Conservation (phyloP, 202 grass and related monocot genomes). For the Zoysia matrella region DNA sequence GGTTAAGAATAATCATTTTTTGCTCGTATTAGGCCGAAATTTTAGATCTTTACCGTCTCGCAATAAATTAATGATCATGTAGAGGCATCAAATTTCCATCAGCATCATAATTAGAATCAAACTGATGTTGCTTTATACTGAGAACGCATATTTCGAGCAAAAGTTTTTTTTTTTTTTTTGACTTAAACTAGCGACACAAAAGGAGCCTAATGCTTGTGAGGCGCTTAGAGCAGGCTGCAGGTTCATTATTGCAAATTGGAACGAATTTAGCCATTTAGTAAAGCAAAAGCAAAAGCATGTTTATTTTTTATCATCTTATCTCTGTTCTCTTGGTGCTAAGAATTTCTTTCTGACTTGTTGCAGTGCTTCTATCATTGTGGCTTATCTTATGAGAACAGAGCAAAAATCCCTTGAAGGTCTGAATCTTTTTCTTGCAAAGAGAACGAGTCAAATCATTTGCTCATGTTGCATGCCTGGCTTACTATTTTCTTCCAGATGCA, state of each 20-base stretch:
- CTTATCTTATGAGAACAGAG: conserved; percentile 92
- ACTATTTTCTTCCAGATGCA: conserved; percentile 66
- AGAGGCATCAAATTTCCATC: neutral
- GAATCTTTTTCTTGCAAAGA: conserved; percentile 24
- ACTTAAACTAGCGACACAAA: neutral
- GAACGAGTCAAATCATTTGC: neutral
- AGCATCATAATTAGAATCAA: neutral
- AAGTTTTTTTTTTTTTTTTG: neutral
- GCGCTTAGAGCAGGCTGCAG: neutral
- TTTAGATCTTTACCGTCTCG: neutral
- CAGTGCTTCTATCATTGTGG: conserved; percentile 78
- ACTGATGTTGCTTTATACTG: neutral
- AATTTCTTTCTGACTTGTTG: conserved; percentile 30
- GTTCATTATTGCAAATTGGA: neutral
- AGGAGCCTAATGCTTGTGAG: neutral
- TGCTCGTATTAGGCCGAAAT: neutral
- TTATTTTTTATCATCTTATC: neutral
- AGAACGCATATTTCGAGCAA: neutral
- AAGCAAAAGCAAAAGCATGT: neutral
- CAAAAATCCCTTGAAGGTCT: conserved; percentile 87
- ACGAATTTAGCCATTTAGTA: neutral
- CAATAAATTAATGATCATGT: neutral
- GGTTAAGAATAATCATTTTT: no score
- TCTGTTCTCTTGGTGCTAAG: conserved; percentile 16
- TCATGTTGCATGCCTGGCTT: conserved; percentile 9